Evolutionary conservation across 208 protist genomes (phyloP).

Genomic region (Crithidia sp.): DNA sequence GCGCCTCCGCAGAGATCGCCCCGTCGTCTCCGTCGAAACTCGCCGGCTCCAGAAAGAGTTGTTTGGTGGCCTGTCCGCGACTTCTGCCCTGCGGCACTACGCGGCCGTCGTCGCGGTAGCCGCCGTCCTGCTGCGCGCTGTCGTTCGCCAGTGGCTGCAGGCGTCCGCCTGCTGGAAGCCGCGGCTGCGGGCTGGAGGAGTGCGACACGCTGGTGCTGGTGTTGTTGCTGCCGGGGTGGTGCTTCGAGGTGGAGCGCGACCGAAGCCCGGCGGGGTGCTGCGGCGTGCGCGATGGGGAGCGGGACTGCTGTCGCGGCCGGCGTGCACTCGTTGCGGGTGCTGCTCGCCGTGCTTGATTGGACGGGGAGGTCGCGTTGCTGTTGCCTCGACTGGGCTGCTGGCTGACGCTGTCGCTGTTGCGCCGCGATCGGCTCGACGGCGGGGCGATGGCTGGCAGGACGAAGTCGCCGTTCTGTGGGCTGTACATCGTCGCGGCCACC

Average conservation of each 20-base stretch:
- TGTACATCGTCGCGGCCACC: constrained; percentile 6
- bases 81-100: not conserved
- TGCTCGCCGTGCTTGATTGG: not conserved
- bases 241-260: not conserved
- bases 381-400: constrained; percentile 7
- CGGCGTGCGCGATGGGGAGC: not conserved
- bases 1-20: not conserved
- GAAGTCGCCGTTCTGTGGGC: not conserved
- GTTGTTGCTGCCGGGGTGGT: not conserved
- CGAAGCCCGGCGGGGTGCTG: not conserved
- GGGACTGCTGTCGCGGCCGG: not conserved
- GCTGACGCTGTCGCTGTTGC: constrained; percentile 8
- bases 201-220: not conserved
- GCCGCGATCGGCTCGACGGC: not conserved
- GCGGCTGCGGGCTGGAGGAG: not conserved
- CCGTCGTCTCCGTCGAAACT: not conserved
- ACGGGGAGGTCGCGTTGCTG: constrained; percentile 10
- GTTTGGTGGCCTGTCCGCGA: not conserved
- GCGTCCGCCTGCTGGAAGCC: not conserved
- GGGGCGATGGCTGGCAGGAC: constrained; percentile 19
- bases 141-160: constrained; percentile 8
- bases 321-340: not conserved
- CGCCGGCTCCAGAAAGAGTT: not conserved
- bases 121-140: not conserved
- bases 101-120: constrained; percentile 12